These are phyloP conservation scores for Botryosphaeria agaves DNA, from an alignment of 2,329 filamentous ascomycete species.

Conservation along the genomic window DNA sequence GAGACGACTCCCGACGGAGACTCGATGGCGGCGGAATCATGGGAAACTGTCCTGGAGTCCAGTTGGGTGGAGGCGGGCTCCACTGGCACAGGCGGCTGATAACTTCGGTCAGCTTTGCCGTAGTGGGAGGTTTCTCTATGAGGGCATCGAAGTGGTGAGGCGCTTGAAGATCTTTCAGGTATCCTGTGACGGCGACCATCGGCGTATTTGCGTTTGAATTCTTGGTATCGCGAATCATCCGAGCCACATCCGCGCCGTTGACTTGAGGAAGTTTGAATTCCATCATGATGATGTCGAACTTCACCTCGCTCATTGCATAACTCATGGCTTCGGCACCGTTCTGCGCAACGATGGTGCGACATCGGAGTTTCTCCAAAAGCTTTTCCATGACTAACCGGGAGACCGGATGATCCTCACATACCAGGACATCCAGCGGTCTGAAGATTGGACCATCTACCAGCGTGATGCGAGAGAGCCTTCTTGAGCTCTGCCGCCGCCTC, in stretches of 20 bases:
- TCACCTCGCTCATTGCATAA: conserved; percentile 90
- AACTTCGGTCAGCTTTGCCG: conserved; percentile 77
- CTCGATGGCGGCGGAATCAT: conserved; percentile 39
- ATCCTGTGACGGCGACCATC: conserved; percentile 91
- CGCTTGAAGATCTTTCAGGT: conserved; percentile 90
- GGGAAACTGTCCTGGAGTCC: conserved; percentile 22
- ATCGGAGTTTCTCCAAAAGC: conserved; percentile 83
- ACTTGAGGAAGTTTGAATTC: conserved; percentile 92
- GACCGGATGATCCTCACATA: conserved; percentile 95
- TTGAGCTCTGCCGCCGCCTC: conserved; percentile 83
- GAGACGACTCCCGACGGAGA: conserved; percentile 45
- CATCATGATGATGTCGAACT: conserved; percentile 97
- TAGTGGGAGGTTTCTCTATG: conserved; percentile 91
- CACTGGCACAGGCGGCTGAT: conserved; percentile 80
- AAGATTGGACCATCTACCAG: conserved; percentile 73
- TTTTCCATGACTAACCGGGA: conserved; percentile 99
- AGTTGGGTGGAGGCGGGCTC: conserved; percentile 58
- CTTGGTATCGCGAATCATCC: conserved; percentile 95
- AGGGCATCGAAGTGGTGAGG: conserved; percentile 91
- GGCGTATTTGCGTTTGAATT: conserved; percentile 90
- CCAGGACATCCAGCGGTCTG: conserved; percentile 79
- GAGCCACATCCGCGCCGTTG: conserved; percentile 84
- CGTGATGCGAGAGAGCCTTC: conserved; percentile 80
- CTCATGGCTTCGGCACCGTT: conserved; percentile 85
- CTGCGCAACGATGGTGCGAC: conserved; percentile 78